Percentiles rank a stretch among this genome's conserved stretches.
These are phyloP conservation scores for Neonothopanus nambi DNA, from an alignment of 1,284 basidiomycete genomes.

Conservation along the genomic window DNA sequence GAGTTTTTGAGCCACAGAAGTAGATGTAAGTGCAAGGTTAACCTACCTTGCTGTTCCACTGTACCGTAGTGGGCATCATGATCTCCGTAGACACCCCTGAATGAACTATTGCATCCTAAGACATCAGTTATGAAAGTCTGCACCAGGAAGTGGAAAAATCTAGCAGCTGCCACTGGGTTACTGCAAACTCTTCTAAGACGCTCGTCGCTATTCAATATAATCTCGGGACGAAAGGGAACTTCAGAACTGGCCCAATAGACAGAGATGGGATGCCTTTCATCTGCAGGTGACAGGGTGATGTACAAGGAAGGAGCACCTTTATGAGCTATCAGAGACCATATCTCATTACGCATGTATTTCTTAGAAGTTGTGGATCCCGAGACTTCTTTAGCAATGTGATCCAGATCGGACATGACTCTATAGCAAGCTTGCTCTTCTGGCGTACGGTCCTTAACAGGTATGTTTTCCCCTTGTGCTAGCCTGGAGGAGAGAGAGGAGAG, in stretches of 20 bases:
- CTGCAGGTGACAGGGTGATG: constrained; percentile 29
- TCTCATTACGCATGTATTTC: constrained; percentile 37
- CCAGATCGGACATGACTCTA: constrained; percentile 33
- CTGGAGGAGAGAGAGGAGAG: constrained; percentile 24
- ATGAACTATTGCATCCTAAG: constrained; percentile 13
- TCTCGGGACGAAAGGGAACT: neutral
- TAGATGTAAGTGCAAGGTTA: constrained; percentile 34
- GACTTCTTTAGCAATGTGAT: constrained; percentile 33
- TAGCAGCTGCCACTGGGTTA: too few species aligned
- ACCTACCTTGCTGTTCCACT: constrained; percentile 34
- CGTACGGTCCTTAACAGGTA: too few species aligned
- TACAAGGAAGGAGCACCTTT: constrained; percentile 29
- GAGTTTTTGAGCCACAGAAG: constrained; percentile 29
- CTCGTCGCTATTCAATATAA: neutral
- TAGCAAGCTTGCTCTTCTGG: constrained; percentile 37
- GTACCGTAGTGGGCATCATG: constrained; percentile 35
- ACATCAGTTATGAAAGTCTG: constrained; percentile 26
- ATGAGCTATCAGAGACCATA: constrained; percentile 34
- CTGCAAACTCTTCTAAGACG: constrained; percentile 13
- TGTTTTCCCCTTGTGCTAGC: constrained; percentile 23
- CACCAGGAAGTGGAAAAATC: constrained; percentile 26
- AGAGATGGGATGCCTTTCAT: constrained; percentile 26
- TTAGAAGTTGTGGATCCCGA: constrained; percentile 33
- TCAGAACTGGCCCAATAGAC: constrained; percentile 25
- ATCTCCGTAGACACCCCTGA: constrained; percentile 26